phyloP scores from a whole-genome alignment of 1,139 yeast species.

The Candida neerlandica region DNA sequence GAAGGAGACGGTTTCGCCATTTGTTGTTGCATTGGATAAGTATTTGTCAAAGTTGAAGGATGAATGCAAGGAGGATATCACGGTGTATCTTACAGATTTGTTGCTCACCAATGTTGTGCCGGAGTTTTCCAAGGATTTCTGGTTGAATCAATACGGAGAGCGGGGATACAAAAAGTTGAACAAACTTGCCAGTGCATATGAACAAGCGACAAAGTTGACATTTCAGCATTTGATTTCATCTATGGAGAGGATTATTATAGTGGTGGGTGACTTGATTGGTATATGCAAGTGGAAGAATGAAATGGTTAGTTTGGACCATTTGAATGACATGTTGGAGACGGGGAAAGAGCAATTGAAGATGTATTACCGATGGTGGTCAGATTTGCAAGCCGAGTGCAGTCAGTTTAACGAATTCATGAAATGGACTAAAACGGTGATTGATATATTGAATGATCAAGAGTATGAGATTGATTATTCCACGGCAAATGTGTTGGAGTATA shows the following conservation, averaged over 20 bases:
- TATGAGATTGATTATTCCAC: conserved; percentile 12
- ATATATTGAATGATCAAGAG: conserved; percentile 24
- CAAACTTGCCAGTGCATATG: conserved; percentile 54
- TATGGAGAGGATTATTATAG: conserved; percentile 56
- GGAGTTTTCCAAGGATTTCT: conserved; percentile 37
- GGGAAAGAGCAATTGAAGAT: conserved; percentile 37
- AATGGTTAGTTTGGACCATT: conserved; percentile 2
- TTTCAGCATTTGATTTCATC: conserved; percentile 57
- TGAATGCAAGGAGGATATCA: conserved; percentile 10
- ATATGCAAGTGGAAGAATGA: conserved; percentile 40
- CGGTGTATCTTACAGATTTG: conserved; percentile 43
- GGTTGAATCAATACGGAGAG: conserved; percentile 63
- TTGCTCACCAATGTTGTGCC: conserved; percentile 62
- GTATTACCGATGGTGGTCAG: conserved; percentile 47
- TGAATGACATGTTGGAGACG: conserved; percentile 8
- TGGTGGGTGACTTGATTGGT: conserved; percentile 52
- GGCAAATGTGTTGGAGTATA: conserved; percentile 32
- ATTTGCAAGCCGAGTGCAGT: conserved; percentile 53
- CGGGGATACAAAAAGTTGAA: conserved; percentile 65
- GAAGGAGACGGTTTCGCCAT: conserved; percentile 42
- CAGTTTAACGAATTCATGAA: conserved; percentile 52
- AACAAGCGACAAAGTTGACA: conserved; percentile 44
- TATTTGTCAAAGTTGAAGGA: conserved; percentile 23
- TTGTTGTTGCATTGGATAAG: conserved; percentile 41
- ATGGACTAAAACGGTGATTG: conserved; percentile 48